These are phyloP conservation scores for Botrytis deweyae DNA, from an alignment of 2,329 filamentous ascomycete species.

Conservation along the genomic window DNA sequence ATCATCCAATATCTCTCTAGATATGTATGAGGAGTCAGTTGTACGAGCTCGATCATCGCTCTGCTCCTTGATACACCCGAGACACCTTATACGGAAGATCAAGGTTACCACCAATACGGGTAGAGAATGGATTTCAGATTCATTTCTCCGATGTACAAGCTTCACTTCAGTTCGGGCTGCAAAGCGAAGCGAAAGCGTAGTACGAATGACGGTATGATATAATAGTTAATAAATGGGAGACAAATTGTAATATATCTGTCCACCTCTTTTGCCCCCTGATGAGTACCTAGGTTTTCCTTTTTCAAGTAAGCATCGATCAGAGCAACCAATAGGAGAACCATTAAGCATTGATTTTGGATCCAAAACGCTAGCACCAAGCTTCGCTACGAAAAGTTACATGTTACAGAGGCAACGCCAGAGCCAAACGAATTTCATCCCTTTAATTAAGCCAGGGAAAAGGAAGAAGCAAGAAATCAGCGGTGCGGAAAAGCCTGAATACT, in stretches of 20 bases:
- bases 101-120: background rate
- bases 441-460: constrained; percentile 12
- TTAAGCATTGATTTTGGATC: background rate
- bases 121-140: background rate
- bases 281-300: background rate
- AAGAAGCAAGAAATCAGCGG: constrained; percentile 13
- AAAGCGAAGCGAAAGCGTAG: background rate
- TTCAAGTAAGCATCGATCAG: background rate
- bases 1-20: background rate
- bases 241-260: background rate
- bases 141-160: background rate
- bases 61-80: background rate
- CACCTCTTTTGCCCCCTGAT: constrained; percentile 6
- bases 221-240: constrained; percentile 1
- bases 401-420: constrained; percentile 6
- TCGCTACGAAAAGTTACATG: constrained; percentile 16
- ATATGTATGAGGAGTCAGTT: background rate
- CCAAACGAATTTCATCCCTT: constrained; percentile 21
- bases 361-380: constrained; percentile 17
- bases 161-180: background rate
- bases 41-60: background rate
- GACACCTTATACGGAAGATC: background rate
- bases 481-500: background rate
- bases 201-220: background rate
- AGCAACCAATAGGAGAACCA: constrained; percentile 10